Percentiles rank a stretch among this genome's conserved stretches.
These are phyloP conservation scores for Neoboletus brunneissimus DNA, from an alignment of 768 basidiomycete genomes.

Conservation along the genomic window DNA sequence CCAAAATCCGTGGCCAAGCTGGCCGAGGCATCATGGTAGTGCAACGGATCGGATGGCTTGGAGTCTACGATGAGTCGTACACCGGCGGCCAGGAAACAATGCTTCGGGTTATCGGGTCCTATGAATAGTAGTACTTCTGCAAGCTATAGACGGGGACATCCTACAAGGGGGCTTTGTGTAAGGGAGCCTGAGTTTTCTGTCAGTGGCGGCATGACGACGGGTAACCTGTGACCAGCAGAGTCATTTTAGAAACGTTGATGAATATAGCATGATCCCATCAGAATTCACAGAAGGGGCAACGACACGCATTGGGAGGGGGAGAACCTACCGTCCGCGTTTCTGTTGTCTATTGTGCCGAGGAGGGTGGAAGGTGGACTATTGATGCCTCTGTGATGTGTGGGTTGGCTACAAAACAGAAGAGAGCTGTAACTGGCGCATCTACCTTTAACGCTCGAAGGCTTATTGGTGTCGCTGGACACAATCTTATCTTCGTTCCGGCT, in stretches of 20 bases:
- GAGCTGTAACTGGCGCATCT: not conserved
- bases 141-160: not conserved
- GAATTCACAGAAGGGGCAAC: no score
- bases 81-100: not conserved
- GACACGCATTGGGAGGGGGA: no score
- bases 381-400: not conserved
- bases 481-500: not conserved
- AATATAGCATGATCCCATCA: not conserved
- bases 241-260: not conserved
- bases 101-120: not conserved
- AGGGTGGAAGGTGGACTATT: not conserved
- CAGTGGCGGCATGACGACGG: not conserved
- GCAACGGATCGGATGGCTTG: not conserved
- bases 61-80: not conserved
- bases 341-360: not conserved
- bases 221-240: not conserved
- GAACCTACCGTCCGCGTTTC: no score
- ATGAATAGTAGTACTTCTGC: not conserved
- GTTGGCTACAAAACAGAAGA: not conserved
- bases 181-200: not conserved
- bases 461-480: not conserved
- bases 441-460: not conserved
- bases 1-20: slow-evolving; percentile 40
- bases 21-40: slow-evolving; percentile 24
- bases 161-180: not conserved